Evolutionary conservation across 2,329 filamentous ascomycete species (phyloP), one percentile per base, ranked within the genome.

Genomic region (Lachnellula arida): DNA sequence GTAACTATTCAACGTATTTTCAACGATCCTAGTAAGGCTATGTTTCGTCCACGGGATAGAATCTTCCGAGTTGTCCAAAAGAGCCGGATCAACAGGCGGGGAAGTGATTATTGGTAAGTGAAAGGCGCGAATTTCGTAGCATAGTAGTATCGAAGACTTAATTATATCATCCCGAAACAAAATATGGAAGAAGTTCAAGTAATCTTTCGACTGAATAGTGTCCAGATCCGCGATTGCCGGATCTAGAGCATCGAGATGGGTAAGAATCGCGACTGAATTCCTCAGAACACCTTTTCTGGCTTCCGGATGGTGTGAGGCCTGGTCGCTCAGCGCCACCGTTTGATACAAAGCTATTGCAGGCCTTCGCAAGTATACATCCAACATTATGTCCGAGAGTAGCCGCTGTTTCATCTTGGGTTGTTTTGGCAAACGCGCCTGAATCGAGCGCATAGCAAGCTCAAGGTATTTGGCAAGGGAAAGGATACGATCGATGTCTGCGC

Each of bases 1-100:
- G 9, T 70, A 49, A 2, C 62, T 63, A 15, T 67, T 67, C 1
- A 71, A 60, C 1, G 69, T 67, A 17, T 65, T 65, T 35, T 72
- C 67, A 5, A 70, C 64, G 1, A 65, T 60, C 1, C 65, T 60
- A 4, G 56, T 64, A 4, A 72, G 53, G 23, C 59, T 67, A 9
- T 63, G 63, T 49, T 69, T 69, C 2, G 59, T 62, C 49, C 61
- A 58, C n/a, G 49, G 54, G 19, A 47, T 44, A 12, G 52, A 40
- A 8, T 59, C 51, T 32, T 59, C 49, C 3, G 34, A n/a, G 17
- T 3, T 47, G 17, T 43, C 49, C 17, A 43, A n/a, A 51, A n/a
- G 11, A 23, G 42, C 17, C 1, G 19, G n/a, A 44, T 44, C 42
- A 12, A 17, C 19, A 19, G 17, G 42, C 12, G 54, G 48, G 6